phyloP scores from a whole-genome alignment of 2,329 filamentous ascomycete species.

The Aspergillus sp. region DNA sequence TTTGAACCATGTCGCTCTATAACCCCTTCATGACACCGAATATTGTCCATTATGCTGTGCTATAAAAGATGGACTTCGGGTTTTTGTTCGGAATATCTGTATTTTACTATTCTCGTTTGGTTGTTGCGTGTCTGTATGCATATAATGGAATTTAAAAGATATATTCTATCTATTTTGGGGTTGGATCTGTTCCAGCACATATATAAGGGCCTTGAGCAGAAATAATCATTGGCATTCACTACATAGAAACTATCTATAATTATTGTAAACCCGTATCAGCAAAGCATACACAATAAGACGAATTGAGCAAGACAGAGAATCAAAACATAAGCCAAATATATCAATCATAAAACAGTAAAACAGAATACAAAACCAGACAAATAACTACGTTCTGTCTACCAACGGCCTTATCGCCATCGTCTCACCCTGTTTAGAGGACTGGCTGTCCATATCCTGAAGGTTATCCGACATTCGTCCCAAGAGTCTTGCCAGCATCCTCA shows the following conservation, averaged over 20 bases:
- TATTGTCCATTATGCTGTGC: conserved; percentile 10
- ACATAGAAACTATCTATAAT: not conserved
- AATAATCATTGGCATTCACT: not conserved
- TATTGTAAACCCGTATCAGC: not conserved
- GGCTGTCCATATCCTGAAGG: no score
- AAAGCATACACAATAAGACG: not conserved
- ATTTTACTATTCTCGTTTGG: conserved; percentile 24
- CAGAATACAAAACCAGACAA: not conserved
- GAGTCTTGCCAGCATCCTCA: no score
- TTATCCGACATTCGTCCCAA: no score
- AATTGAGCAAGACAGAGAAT: not conserved
- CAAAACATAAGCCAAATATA: not conserved
- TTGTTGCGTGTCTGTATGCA: conserved; percentile 26
- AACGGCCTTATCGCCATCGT: no score
- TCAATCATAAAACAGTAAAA: conserved; percentile 7
- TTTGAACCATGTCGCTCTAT: conserved; percentile 1
- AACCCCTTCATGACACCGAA: conserved; percentile 1
- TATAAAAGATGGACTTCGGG: conserved; percentile 19
- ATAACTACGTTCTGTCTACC: not conserved
- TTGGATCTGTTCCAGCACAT: no score
- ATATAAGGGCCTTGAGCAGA: not conserved
- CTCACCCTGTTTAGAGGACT: no score
- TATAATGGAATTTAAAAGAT: conserved; percentile 24
- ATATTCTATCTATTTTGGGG: not conserved
- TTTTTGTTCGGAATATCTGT: conserved; percentile 20